Conservation (phyloP, 2,329 filamentous ascomycete species). For the Pseudogymnoascus sp. region DNA sequence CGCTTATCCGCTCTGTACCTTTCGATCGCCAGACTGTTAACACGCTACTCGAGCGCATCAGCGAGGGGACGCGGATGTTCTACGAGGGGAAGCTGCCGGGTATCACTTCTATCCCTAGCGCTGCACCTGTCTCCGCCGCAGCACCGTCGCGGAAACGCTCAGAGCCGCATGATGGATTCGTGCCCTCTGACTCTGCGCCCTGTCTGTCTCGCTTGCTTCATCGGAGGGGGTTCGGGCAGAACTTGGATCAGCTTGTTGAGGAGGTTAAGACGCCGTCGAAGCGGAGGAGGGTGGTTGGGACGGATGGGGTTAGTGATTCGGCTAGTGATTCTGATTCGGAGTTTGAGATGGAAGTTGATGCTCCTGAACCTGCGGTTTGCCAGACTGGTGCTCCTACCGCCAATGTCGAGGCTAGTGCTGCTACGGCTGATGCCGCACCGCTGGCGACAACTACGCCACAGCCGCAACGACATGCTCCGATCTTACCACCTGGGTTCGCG, state of each 20-base stretch:
- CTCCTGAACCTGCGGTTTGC: conserved; percentile 30
- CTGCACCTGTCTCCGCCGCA: conserved; percentile 13
- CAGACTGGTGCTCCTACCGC: neutral
- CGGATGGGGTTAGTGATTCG: neutral
- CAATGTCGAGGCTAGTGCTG: neutral
- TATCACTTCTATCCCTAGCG: conserved; percentile 37
- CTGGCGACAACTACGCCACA: conserved; percentile 17
- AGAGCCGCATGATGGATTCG: conserved; percentile 32
- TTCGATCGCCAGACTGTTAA: conserved; percentile 44
- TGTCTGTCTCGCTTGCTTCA: conserved; percentile 59
- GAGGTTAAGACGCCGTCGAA: conserved; percentile 45
- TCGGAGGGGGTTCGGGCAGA: conserved; percentile 49
- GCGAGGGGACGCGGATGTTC: conserved; percentile 44
- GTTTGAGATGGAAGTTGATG: conserved; percentile 41
- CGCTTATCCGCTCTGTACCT: conserved; percentile 49
- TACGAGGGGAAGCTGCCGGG: conserved; percentile 43
- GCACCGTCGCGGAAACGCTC: conserved; percentile 23
- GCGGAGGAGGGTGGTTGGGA: neutral
- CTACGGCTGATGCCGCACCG: neutral
- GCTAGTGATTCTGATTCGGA: conserved; percentile 41
- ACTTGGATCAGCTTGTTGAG: conserved; percentile 52
- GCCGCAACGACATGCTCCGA: conserved; percentile 12
- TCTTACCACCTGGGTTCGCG: conserved; percentile 2
- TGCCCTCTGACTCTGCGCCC: conserved; percentile 50
- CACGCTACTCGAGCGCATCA: conserved; percentile 43